phyloP scores from a whole-genome alignment of 1,284 basidiomycete species.

The Trichosporon faecale region DNA sequence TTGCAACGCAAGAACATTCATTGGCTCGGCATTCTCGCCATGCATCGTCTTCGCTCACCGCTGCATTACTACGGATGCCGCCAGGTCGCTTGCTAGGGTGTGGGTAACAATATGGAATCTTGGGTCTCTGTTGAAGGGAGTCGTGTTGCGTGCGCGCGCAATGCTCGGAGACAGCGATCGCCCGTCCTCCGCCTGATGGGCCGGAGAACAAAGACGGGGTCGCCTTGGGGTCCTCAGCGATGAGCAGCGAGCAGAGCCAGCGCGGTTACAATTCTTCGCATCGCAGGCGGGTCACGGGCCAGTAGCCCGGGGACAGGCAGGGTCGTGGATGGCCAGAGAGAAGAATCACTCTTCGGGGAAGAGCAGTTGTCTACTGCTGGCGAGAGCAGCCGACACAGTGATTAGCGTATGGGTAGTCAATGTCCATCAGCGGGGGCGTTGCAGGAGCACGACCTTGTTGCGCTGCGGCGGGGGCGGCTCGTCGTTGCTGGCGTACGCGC shows the following conservation, averaged over 20 bases:
- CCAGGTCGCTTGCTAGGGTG: neutral
- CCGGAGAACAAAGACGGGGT: too few relatives aligned
- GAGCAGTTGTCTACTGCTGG: neutral
- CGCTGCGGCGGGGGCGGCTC: conserved; percentile 13
- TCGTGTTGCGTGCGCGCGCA: neutral
- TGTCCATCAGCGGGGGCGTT: conserved; percentile 6
- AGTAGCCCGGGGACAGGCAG: too few relatives aligned
- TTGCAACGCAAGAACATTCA: neutral
- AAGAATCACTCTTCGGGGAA: neutral
- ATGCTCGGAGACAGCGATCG: too few relatives aligned
- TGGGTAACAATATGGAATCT: neutral
- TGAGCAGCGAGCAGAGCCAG: neutral
- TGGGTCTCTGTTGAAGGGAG: conserved; percentile 1
- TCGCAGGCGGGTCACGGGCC: neutral
- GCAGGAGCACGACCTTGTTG: conserved; percentile 11
- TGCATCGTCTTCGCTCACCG: neutral
- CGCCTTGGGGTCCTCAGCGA: neutral
- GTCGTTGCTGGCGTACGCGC: conserved; percentile 24
- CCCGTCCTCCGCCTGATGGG: too few relatives aligned
- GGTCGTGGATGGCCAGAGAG: neutral
- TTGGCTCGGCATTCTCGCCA: neutral
- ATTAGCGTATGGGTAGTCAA: too few relatives aligned
- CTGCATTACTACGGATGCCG: neutral
- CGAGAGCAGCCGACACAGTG: neutral
- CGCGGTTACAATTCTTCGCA: neutral